Conservation (phyloP, 345 rosid species). For the Lumnitzera littorea region DNA sequence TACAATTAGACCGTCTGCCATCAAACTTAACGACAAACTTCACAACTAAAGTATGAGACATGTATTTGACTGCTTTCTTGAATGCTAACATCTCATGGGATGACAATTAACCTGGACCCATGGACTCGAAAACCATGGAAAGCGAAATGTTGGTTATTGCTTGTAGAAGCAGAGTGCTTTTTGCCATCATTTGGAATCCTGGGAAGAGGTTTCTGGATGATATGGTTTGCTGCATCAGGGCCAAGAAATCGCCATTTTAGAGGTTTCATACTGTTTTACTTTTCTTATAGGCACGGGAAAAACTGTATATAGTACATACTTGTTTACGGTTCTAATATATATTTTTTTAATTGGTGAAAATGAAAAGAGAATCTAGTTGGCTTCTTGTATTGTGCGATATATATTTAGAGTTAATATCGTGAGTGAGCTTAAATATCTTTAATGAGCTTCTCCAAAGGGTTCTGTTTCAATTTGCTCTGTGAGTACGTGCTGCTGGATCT, state of each 20-base stretch:
- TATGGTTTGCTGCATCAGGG: slow-evolving; percentile 6
- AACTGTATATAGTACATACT: no score
- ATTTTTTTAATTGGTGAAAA: no score
- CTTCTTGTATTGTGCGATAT: no score
- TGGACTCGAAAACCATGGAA: background rate
- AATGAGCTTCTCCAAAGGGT: no score
- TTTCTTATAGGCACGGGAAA: no score
- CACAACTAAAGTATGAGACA: no score
- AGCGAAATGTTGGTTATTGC: slow-evolving; percentile 3
- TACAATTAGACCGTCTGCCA: slow-evolving; percentile 35
- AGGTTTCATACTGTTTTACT: background rate
- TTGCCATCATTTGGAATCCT: background rate
- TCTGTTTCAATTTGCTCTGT: no score
- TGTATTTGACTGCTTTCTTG: slow-evolving; percentile 2
- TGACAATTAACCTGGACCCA: background rate
- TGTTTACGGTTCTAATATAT: no score
- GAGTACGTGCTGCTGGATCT: no score
- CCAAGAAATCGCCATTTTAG: background rate
- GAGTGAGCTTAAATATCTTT: no score
- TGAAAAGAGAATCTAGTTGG: no score
- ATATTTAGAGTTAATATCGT: no score
- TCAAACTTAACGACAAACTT: background rate
- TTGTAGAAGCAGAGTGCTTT: slow-evolving; percentile 7
- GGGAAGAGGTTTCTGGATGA: background rate
- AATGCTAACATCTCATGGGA: background rate